phyloP scores from a whole-genome alignment of 2,329 filamentous ascomycete genomes.

The Ceratocystis destructans region DNA sequence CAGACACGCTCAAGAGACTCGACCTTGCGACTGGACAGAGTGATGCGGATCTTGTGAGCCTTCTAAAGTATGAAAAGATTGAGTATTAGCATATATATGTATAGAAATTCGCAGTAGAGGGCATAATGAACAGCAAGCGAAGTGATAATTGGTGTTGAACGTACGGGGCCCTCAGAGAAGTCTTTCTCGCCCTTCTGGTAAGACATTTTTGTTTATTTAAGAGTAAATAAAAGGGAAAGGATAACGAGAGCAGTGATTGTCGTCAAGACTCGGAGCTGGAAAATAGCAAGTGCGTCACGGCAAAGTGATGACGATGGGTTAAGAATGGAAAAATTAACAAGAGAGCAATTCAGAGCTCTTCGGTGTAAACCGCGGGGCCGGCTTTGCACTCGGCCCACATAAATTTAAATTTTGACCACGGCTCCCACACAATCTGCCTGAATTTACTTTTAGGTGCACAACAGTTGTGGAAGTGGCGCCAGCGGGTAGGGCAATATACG shows the following conservation, averaged over 20 bases:
- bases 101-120: neutral
- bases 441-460: neutral
- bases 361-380: constrained; percentile 8
- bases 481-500: constrained; percentile 3
- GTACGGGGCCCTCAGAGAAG: constrained; percentile 72
- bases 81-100: constrained; percentile 13
- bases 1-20: constrained; percentile 95
- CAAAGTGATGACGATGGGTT: constrained; percentile 60
- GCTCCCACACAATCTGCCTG: neutral
- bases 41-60: constrained; percentile 98
- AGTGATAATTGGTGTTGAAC: constrained; percentile 26
- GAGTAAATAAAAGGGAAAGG: constrained; percentile 20
- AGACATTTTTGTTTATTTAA: constrained; percentile 53
- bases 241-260: constrained; percentile 25
- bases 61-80: constrained; percentile 39
- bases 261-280: constrained; percentile 69
- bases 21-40: constrained; percentile 89
- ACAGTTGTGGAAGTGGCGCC: constrained; percentile 12
- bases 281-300: constrained; percentile 43
- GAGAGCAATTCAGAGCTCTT: constrained; percentile 6
- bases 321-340: constrained; percentile 21
- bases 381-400: neutral
- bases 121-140: too few species aligned
- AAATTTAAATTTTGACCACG: neutral
- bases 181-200: constrained; percentile 94